A percentile compares a stretch with the other conserved stretches of the same genome.
Evolutionary conservation across 1,284 basidiomycete genomes (phyloP).

Genomic region (Cutaneotrichosporon dermatis): DNA sequence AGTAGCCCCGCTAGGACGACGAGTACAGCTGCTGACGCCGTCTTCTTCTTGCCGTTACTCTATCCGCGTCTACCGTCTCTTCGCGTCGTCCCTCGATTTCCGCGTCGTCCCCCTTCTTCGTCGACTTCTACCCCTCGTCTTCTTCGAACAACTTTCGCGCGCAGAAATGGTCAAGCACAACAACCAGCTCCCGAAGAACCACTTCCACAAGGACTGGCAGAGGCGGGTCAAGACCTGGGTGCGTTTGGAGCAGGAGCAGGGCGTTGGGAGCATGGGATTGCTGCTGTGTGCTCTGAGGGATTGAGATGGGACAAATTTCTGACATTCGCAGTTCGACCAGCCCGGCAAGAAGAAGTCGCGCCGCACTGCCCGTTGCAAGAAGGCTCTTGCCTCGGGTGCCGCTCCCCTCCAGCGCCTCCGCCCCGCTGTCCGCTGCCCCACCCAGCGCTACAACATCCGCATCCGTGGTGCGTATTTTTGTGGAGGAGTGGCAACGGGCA

Average conservation of each 20-base stretch:
- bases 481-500: background rate
- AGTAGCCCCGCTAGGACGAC: background rate
- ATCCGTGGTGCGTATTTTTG: conserved; percentile 56
- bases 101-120: background rate
- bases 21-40: background rate
- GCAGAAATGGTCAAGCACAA: conserved; percentile 28
- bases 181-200: conserved; percentile 79
- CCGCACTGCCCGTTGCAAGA: conserved; percentile 85
- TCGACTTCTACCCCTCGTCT: background rate
- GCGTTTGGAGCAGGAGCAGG: conserved; percentile 11
- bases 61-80: background rate
- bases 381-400: conserved; percentile 87
- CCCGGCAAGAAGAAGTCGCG: conserved; percentile 96
- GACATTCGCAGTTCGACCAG: conserved; percentile 92
- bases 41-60: background rate
- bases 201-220: conserved; percentile 97
- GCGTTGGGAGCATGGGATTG: background rate
- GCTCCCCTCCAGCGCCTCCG: conserved; percentile 89
- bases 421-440: conserved; percentile 94
- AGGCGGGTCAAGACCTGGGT: conserved; percentile 46
- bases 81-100: background rate
- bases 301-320: background rate
- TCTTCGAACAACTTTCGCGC: background rate
- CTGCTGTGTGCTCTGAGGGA: background rate
- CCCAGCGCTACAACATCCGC: conserved; percentile 98